Base-by-base conservation (phyloP, 2,329 filamentous ascomycete genomes). In the Ceratocystis colombiana region DNA sequence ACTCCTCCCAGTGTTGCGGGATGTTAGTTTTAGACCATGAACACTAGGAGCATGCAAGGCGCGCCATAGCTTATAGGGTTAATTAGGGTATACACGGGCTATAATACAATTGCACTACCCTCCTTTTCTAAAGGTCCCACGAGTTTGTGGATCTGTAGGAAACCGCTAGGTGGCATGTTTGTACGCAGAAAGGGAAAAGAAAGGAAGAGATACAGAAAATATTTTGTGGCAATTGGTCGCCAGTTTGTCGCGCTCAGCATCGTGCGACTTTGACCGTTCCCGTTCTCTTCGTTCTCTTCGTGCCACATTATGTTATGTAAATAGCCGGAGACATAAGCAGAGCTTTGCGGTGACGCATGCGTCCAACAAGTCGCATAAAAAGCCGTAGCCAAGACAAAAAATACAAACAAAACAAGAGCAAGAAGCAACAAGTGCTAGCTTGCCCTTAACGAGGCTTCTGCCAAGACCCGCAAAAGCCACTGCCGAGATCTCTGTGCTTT, bases 401-500 rank as follows among this genome's bases (percentile, higher is more conserved):
- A 57, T 4, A 57, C 22, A 15, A 30, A 28, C 10, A 30, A 10
- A 57, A 57, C 30, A 15, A 37, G n/a, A 57, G 33, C 28, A 33
- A 53, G 25, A 50, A 25, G 17, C 6, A 50, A 7, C 20, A 3
- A 15, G 48, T 15, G 20, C 48, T 57, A 33, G 53, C 25, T 33
- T 57, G 3, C 33, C 7, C 33, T 10, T n/a, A 30, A 33, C 28
- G 53, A 30, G 25, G 28, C 53, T 33, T 37, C 33, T 53, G 53
- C 53, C 53, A 57, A 57, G 53, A 30, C 53, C n/a, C 15, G 53
- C 6, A 57, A 25, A 53, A 57, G 53, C 28, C 53, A 57, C 53
- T 57, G 53, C 53, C 53, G 53, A 57, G 53, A 57, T 57, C 53
- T 53, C 48, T 53, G 48, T 53, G 48, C 20, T 53, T 25, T 53